Base-by-base conservation (phyloP, 2,329 filamentous ascomycete species). In the Rosellinia necatrix region DNA sequence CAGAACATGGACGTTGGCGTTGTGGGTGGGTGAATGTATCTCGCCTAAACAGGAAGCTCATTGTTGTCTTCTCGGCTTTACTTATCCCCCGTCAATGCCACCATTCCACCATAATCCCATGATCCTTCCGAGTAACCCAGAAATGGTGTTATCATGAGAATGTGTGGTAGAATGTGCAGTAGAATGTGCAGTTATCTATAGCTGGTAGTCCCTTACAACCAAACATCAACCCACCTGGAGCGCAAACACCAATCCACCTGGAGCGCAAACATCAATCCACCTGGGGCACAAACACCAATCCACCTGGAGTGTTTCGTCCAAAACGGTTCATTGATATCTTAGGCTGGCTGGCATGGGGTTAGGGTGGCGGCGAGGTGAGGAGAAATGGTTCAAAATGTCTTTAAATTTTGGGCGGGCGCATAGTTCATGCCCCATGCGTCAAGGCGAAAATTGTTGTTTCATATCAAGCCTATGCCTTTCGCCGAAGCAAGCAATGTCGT, bases 401-500 rank as follows among this genome's bases (percentile, higher is more conserved):
- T 22, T 30, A 21, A 49, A 27, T 35, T 32, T 32, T 32, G 43
- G 30, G 17, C 37, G n/a, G 35, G 29, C 38, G 48, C 40, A 49
- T 41, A 47, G 27, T 22, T 24, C 27, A 38, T 40, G 40, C 44
- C 44, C 13, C 12, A 15, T n/a, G n/a, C n/a, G 42, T 47, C 27
- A 41, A 15, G 12, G 40, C 12, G 34, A 48, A 42, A 41, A 29
- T 40, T 19, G 15, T 41, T 29, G 19, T 32, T 41, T 41, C 27
- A 49, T 43, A 44, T 41, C 22, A 42, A 43, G 12, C 24, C 38
- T 62, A 64, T 55, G 63, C 69, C 66, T 77, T 84, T 62, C 84
- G 83, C 67, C 83, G 82, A 62, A 97, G 74, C 49, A 99, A 78
- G 72, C 94, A 99, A 72, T 97, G 96, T 49, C 85, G 80, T 15